A percentile compares a stretch with the other conserved stretches of the same genome.
Evolutionary conservation across 768 basidiomycete genomes (phyloP).

Genomic region (Hypholoma fasciculare): DNA sequence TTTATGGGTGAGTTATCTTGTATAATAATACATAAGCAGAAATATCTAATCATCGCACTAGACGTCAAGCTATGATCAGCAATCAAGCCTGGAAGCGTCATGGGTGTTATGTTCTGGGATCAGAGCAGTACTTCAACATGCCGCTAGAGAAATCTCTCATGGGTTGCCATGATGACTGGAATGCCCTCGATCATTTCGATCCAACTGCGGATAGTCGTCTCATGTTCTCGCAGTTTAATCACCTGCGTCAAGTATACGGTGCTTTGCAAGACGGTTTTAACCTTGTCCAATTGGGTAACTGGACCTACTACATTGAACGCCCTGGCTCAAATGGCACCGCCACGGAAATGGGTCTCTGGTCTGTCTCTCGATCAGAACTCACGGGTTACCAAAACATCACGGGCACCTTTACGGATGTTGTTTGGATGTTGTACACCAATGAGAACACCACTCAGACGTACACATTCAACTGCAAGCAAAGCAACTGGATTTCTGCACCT

Average conservation of each 20-base stretch:
- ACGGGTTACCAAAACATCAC: slow-evolving; percentile 56
- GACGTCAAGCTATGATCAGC: slow-evolving; percentile 90
- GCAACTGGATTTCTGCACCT: slow-evolving; percentile 79
- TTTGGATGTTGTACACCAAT: slow-evolving; percentile 88
- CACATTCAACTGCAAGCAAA: slow-evolving; percentile 54
- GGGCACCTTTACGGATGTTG: slow-evolving; percentile 61
- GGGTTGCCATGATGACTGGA: slow-evolving; percentile 90
- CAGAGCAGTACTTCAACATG: slow-evolving; percentile 93
- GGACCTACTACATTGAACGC: slow-evolving; percentile 75
- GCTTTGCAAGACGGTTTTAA: slow-evolving; percentile 86
- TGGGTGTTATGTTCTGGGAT: slow-evolving; percentile 90
- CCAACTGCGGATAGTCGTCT: slow-evolving; percentile 80
- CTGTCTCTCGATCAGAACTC: slow-evolving; percentile 69
- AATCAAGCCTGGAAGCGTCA: slow-evolving; percentile 90
- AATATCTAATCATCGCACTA: slow-evolving; percentile 24
- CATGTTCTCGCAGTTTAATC: slow-evolving; percentile 69
- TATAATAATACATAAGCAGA: not conserved
- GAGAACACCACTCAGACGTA: slow-evolving; percentile 75
- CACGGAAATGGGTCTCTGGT: slow-evolving; percentile 91
- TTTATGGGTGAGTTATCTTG: slow-evolving; percentile 64
- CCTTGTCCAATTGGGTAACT: slow-evolving; percentile 82
- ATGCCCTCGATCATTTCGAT: slow-evolving; percentile 93
- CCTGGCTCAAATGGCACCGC: slow-evolving; percentile 82
- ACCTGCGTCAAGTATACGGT: slow-evolving; percentile 66
- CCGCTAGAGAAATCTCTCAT: slow-evolving; percentile 75